phyloP scores from a whole-genome alignment of 2,329 filamentous ascomycete species.

The Colletotrichum truncatum region DNA sequence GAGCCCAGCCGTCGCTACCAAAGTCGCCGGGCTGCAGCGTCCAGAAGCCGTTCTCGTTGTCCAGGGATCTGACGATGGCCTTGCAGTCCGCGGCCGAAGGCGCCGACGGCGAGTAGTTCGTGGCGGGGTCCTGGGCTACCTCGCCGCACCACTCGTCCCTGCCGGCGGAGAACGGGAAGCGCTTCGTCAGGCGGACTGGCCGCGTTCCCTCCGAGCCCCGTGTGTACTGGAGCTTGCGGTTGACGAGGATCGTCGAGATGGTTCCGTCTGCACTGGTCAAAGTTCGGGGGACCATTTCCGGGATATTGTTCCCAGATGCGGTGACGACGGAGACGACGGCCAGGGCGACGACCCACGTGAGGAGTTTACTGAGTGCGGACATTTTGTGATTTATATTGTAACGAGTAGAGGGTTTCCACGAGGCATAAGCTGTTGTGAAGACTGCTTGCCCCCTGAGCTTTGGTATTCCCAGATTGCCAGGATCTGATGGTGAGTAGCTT shows the following conservation, averaged over 20 bases:
- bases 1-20: constrained; percentile 19
- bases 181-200: constrained; percentile 5
- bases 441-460: too few relatives aligned
- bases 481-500: background rate
- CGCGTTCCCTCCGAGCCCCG: background rate
- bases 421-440: too few relatives aligned
- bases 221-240: constrained; percentile 10
- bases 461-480: background rate
- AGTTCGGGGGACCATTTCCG: background rate
- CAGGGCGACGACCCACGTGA: background rate
- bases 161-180: constrained; percentile 21
- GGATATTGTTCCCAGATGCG: background rate
- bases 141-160: constrained; percentile 31
- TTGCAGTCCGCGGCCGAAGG: constrained; percentile 25
- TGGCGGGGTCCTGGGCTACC: constrained; percentile 3
- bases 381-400: background rate
- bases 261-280: background rate
- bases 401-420: background rate
- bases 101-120: constrained; percentile 18
- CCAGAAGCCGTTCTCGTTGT: constrained; percentile 17
- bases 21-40: constrained; percentile 20
- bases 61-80: background rate
- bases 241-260: background rate
- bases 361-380: background rate
- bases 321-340: background rate